Base-by-base conservation (phyloP, 1,139 yeast genomes). In the Candida frijolesensis region DNA sequence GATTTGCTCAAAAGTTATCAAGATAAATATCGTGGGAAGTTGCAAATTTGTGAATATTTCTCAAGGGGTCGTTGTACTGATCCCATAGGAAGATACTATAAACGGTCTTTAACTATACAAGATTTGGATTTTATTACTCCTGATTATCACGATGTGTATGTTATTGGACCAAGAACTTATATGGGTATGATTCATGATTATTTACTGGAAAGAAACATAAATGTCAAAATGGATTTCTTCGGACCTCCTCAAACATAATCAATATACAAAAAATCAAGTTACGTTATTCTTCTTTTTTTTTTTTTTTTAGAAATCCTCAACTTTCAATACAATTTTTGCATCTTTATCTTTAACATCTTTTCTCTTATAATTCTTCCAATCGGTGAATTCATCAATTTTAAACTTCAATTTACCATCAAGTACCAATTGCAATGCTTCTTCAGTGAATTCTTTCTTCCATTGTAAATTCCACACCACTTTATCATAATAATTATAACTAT, bases 281-380 rank as follows among this genome's bases (percentile, higher is more conserved):
- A n/a, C n/a, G n/a, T n/a, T n/a, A n/a, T n/a, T n/a, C n/a, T n/a
- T n/a, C n/a, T n/a, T n/a, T n/a, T n/a, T n/a, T n/a, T n/a, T n/a
- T n/a, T n/a, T n/a, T 15, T 35, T n/a, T 38, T 51, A 76, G 50
- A 74, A 75, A 39, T 70, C 71, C 51, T 76, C 81, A 15, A 76
- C 60, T 56, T 67, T 61, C 35, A 76, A 66, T 12, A 76, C 61
- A 5, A 72, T 55, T 57, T 71, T 71, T 8, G 69, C 71, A 51
- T 76, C 80, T n/a, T 58, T 60, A 18, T 53, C 62, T 44, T 63
- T 63, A 51, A 76, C 57, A 14, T 55, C 53, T 18, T 60, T 63
- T 15, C 60, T 52, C 47, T 65, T 66, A 56, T 66, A 71, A 43
- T 67, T 63, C 44, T 65, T 63, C 81, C 81, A 76, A 56, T 76